Evolutionary conservation across 148 eudicot species (phyloP), one percentile per base, ranked within the genome.

Genomic region (Cornus kousa): DNA sequence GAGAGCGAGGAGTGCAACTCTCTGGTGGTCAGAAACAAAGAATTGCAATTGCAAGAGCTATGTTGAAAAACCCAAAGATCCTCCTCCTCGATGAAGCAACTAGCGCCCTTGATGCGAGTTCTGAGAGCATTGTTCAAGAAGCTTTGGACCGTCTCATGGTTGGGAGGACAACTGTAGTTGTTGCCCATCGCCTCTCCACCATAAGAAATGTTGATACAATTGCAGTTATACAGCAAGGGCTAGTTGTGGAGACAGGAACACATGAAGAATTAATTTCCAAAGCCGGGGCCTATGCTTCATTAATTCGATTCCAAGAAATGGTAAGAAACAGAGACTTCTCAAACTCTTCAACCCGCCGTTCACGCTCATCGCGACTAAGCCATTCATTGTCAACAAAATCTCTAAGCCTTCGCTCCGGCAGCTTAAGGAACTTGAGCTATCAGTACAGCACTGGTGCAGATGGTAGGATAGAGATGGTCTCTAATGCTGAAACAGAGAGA

Each of bases 71-170:
- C 86, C 99, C 98, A 0, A 97, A 94, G 80, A 94, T 97, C 71
- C 99, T 97, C 68, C 94, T 97, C 50, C 92, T 97, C 24, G 99
- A 97, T 11, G 99, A 97, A 84, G 99, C 99, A 69, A 97, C 99
- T 7, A 97, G 99, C 75, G 99, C 99, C 55, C 97, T 97, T 1
- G 99, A 97, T 80, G 95, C 97, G 46, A 86, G 97, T 80, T 94
- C 99, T 0, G 99, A 97, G 81, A 97, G 93, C 89, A 90, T 97
- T 46, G 99, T 97, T 78, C 98, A 97, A 80, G 99, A 94, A 81
- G 99, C 99, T 66, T 89, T 97, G 3, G 99, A 97, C 83, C 92
- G 99, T n/a, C 89, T 97, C n/a, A 97, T 92, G 98, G 92, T 97
- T 5, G 99, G 99, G 40, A 88, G 99, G 80, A 97, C 99, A 24